A percentile compares a stretch with the other conserved stretches of the same genome.
These are phyloP conservation scores for Nicotiana otophora DNA, from an alignment of 257 asterid species.

Conservation along the genomic window DNA sequence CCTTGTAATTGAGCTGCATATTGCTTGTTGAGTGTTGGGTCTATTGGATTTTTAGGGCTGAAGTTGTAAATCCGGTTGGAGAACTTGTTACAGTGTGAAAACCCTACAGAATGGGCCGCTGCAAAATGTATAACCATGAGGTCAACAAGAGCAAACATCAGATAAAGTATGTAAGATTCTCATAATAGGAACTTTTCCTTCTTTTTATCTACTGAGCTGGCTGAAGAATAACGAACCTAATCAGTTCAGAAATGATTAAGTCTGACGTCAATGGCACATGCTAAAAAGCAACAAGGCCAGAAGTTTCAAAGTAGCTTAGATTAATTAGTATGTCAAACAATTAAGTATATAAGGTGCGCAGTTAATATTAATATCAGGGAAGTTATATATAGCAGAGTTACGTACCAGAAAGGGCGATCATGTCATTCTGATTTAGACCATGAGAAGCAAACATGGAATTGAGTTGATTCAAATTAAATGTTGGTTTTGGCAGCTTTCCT, in stretches of 20 bases:
- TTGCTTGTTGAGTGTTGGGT: slow-evolving; percentile 60
- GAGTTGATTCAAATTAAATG: slow-evolving; percentile 58
- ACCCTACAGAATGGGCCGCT: slow-evolving; percentile 80
- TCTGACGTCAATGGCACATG: neutral
- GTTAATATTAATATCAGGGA: neutral
- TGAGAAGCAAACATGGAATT: slow-evolving; percentile 53
- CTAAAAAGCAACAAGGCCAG: neutral
- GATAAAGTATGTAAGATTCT: neutral
- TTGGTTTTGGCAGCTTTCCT: slow-evolving; percentile 71
- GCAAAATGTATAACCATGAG: slow-evolving; percentile 6
- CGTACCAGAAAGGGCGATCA: slow-evolving; percentile 93
- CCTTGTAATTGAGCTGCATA: slow-evolving; percentile 50
- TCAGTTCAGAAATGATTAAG: neutral
- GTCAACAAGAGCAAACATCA: neutral
- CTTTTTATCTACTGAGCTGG: neutral
- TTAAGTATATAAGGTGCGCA: neutral
- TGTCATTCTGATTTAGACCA: slow-evolving; percentile 54
- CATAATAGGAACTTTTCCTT: neutral
- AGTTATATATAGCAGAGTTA: neutral
- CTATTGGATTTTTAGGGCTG: slow-evolving; percentile 38
- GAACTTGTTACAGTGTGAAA: slow-evolving; percentile 75
- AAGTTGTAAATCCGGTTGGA: slow-evolving; percentile 65
- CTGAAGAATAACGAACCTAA: neutral
- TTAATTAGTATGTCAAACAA: neutral
- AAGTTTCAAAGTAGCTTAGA: neutral